phyloP scores from a whole-genome alignment of 73 alveolate species.

The Tetrahymena thermophila region DNA sequence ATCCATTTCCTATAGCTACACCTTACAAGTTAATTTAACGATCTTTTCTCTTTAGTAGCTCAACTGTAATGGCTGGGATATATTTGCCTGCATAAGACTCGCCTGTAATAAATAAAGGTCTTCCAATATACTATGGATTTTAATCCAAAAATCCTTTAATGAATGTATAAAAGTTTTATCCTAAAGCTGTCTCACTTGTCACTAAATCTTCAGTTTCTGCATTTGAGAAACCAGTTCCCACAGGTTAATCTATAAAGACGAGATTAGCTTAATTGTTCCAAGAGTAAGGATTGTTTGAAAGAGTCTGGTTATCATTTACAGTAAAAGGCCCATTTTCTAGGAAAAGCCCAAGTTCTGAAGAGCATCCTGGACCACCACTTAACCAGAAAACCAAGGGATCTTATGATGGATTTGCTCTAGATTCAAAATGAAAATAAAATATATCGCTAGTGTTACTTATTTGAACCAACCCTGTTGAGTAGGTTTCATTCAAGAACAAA shows the following conservation, averaged over 20 bases:
- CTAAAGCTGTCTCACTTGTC: constrained; percentile 45
- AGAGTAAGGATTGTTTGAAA: constrained; percentile 73
- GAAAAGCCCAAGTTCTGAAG: constrained; percentile 84
- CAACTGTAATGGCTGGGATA: constrained; percentile 66
- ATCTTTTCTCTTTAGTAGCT: constrained; percentile 17
- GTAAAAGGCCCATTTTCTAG: constrained; percentile 95
- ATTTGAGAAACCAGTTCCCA: constrained; percentile 94
- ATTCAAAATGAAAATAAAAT: background rate
- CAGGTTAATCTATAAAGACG: constrained; percentile 93
- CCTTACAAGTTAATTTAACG: constrained; percentile 44
- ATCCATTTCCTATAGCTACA: constrained; percentile 56
- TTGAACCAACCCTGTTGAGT: background rate
- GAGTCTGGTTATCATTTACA: constrained; percentile 65
- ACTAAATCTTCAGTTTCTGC: constrained; percentile 33
- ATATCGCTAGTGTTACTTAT: background rate
- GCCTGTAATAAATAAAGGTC: constrained; percentile 86
- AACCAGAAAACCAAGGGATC: constrained; percentile 94
- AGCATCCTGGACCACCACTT: constrained; percentile 99
- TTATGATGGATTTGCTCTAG: background rate
- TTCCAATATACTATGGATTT: constrained; percentile 65
- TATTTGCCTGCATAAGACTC: constrained; percentile 96
- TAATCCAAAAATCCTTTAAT: constrained; percentile 54
- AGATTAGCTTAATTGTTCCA: constrained; percentile 92
- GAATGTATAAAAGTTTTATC: constrained; percentile 68
- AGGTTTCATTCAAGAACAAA: background rate